A percentile compares a stretch with the other conserved stretches of the same genome.
phyloP scores from a whole-genome alignment of 2,329 filamentous ascomycete species.

The Setomelanomma holmii region DNA sequence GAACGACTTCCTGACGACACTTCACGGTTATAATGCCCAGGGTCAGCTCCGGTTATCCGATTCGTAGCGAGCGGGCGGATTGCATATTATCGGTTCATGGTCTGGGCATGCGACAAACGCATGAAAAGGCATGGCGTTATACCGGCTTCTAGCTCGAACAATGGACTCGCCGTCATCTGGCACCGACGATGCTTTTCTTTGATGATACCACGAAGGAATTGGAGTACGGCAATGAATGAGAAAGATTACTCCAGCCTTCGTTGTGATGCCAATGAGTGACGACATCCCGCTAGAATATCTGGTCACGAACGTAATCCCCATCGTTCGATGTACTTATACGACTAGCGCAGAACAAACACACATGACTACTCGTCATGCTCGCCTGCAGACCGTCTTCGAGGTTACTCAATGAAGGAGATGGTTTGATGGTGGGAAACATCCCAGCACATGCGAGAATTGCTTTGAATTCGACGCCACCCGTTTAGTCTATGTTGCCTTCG shows the following conservation, averaged over 20 bases:
- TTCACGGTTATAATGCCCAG: constrained; percentile 46
- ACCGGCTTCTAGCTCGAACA: constrained; percentile 47
- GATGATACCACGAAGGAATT: constrained; percentile 38
- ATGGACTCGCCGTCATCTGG: constrained; percentile 45
- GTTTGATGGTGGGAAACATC: constrained; percentile 93
- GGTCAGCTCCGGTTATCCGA: constrained; percentile 42
- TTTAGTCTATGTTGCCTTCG: background rate
- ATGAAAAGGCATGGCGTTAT: constrained; percentile 49
- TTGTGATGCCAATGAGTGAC: constrained; percentile 25
- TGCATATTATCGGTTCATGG: constrained; percentile 47
- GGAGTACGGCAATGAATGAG: constrained; percentile 31
- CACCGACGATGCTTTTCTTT: constrained; percentile 41
- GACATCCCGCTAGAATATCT: constrained; percentile 78
- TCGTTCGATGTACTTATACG: constrained; percentile 88
- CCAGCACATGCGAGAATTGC: no score
- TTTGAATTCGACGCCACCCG: no score
- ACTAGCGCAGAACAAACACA: constrained; percentile 80
- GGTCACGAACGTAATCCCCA: constrained; percentile 74
- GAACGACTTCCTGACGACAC: constrained; percentile 44
- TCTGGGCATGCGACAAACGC: constrained; percentile 42
- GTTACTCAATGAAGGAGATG: constrained; percentile 67
- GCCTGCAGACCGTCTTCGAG: constrained; percentile 81
- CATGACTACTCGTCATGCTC: constrained; percentile 65
- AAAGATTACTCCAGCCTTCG: constrained; percentile 36
- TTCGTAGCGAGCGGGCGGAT: constrained; percentile 48